Base-by-base conservation (phyloP, 108 stramenopile species). In the Skeletonema costatum region DNA sequence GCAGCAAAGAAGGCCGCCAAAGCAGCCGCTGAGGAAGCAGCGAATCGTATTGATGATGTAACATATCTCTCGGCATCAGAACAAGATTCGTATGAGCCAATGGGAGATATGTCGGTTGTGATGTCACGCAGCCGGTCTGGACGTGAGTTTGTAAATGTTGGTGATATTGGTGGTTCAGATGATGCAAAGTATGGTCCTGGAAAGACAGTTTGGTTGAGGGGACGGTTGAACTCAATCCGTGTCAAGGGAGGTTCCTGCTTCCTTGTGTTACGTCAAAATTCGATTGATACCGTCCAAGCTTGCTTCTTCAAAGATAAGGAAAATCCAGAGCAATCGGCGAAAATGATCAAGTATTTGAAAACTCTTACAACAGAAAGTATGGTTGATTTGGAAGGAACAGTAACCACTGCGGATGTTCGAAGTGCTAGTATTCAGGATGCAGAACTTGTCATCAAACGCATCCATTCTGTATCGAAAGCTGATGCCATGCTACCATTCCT, bases 201-300 rank as follows among this genome's bases (percentile, higher is more conserved):
- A 25, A 82, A 86, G 25, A 89, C 51, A 21, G 92, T 97, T 17
- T 99, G 98, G 98, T 58, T 98, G 8, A 80, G 98, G 1, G 97
- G 94, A 29, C 87, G 98, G 32, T 69, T 99, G 50, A 85, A 93
- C 39, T 97, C 97, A 56, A 94, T 99, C 35, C 93, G 98, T 12
- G 93, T 91, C 44, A 99, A 97, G 92, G 98, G 98, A 6, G 94
- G 94, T 14, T 96, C 97, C 25, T 92, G 93, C 33, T 99, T 99
- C 68, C 73, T 98, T n/a, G 98, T 99, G 16, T 46, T 99, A 31
- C 87, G 98, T 42, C 93, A 96, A 77, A 90, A 94, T 62, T 85
- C 94, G 10, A 92, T 96, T 71, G 78, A 98, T 70, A 98, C 98
- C 0, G 90, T 98, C 19, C 98, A 99, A 76, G 96, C 94, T 7